Conservation (phyloP, 148 eudicot genomes). For the Simmondsia chinensis region DNA sequence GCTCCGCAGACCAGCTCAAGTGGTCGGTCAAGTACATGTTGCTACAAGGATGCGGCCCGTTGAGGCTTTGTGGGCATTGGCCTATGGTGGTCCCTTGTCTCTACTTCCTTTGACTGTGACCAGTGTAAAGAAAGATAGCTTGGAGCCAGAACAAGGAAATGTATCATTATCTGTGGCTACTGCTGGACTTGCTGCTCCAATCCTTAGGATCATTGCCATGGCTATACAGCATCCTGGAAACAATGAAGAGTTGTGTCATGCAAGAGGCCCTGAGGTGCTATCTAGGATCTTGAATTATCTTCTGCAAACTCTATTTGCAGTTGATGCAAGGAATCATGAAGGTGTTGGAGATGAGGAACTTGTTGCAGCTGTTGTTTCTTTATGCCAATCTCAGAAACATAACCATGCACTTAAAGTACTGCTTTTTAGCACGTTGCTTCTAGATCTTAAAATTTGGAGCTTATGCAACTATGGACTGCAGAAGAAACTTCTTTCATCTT, state of each 20-base stretch:
- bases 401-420: slow-evolving; percentile 86
- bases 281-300: slow-evolving; percentile 81
- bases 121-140: slow-evolving; percentile 54
- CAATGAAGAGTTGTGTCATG: slow-evolving; percentile 76
- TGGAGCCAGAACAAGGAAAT: slow-evolving; percentile 71
- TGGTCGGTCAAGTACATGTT: slow-evolving; percentile 97
- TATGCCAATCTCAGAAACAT: slow-evolving; percentile 87
- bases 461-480: slow-evolving; percentile 95
- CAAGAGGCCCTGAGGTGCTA: slow-evolving; percentile 80
- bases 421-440: slow-evolving; percentile 82
- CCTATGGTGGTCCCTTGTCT: slow-evolving; percentile 93
- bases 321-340: slow-evolving; percentile 49
- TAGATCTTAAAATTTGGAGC: slow-evolving; percentile 92
- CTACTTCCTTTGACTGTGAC: slow-evolving; percentile 83
- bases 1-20: slow-evolving; percentile 91
- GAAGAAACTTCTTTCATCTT: slow-evolving; percentile 92
- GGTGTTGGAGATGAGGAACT: slow-evolving; percentile 91
- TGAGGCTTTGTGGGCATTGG: slow-evolving; percentile 95
- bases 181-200: slow-evolving; percentile 83
- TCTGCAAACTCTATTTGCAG: slow-evolving; percentile 63
- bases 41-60: slow-evolving; percentile 87
- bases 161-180: slow-evolving; percentile 54
- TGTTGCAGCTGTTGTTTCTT: slow-evolving; percentile 82
- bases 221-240: slow-evolving; percentile 86
- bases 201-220: slow-evolving; percentile 82